Percentiles rank a stretch among this genome's conserved stretches.
Conservation (phyloP, 2,329 filamentous ascomycete species). For the Zarea fungicola region DNA sequence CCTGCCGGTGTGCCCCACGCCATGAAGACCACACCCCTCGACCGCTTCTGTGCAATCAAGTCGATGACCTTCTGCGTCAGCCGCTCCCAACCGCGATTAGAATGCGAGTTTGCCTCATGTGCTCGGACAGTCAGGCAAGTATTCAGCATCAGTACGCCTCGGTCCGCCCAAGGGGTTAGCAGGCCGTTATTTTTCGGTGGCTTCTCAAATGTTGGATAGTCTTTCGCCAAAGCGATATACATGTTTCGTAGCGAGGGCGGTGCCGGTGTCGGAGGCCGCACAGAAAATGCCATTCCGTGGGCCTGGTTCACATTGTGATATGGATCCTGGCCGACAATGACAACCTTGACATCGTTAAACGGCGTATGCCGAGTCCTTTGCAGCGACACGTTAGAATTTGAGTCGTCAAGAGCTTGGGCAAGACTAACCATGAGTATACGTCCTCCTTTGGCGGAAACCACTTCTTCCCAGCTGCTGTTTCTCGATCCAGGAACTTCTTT, state of each 20-base stretch:
- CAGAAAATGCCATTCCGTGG: conserved; percentile 92
- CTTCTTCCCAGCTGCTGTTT: conserved; percentile 67
- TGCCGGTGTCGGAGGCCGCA: conserved; percentile 79
- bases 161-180: conserved; percentile 88
- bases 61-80: conserved; percentile 93
- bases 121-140: conserved; percentile 91
- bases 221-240: conserved; percentile 79
- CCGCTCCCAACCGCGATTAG: conserved; percentile 83
- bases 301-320: conserved; percentile 96
- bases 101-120: conserved; percentile 80
- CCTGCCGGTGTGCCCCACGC: conserved; percentile 88
- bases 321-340: conserved; percentile 93
- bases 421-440: conserved; percentile 82
- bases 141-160: conserved; percentile 88
- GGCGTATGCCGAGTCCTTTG: conserved; percentile 91
- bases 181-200: conserved; percentile 77
- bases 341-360: conserved; percentile 80
- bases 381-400: conserved; percentile 16
- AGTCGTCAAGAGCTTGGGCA: not conserved
- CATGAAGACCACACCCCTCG: conserved; percentile 83
- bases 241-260: conserved; percentile 92
- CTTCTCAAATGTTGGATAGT: conserved; percentile 73
- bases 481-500: conserved; percentile 79
- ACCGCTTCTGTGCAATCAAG: conserved; percentile 70
- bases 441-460: conserved; percentile 85